Evolutionary conservation across 208 protist species (phyloP).

Genomic region (Endotrypanum monterogeii): DNA sequence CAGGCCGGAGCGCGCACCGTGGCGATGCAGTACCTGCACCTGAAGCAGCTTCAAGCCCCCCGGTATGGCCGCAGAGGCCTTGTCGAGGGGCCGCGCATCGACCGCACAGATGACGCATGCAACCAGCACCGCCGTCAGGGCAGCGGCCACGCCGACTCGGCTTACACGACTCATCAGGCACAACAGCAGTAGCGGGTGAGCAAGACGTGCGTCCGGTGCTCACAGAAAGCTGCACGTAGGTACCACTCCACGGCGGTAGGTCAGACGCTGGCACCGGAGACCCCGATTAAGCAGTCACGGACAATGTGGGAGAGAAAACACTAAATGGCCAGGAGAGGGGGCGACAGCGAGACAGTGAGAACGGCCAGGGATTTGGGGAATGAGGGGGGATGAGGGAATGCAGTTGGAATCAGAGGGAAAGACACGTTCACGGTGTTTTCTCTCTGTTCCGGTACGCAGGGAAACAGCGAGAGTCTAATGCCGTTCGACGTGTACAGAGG

Average conservation of each 20-base stretch:
- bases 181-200: not conserved
- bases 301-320: too few species aligned
- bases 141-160: slow-evolving; percentile 17
- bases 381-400: too few species aligned
- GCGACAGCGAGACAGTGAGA: not conserved
- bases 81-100: slow-evolving; percentile 2
- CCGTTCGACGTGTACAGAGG: not conserved
- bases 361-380: not conserved
- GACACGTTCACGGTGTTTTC: not conserved
- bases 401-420: too few species aligned
- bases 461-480: not conserved
- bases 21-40: slow-evolving; percentile 59
- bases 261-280: too few species aligned
- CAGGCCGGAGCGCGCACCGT: slow-evolving; percentile 43
- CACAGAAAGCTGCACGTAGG: not conserved
- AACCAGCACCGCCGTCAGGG: slow-evolving; percentile 23
- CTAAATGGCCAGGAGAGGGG: too few species aligned
- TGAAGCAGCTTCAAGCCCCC: slow-evolving; percentile 24
- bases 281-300: too few species aligned
- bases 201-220: not conserved
- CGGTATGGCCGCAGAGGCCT: not conserved
- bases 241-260: not conserved
- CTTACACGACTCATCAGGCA: slow-evolving; percentile 9
- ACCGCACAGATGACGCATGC: slow-evolving; percentile 2
- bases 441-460: not conserved